Base-by-base conservation (phyloP, 345 rosid species). In the Trapa bicornis region DNA sequence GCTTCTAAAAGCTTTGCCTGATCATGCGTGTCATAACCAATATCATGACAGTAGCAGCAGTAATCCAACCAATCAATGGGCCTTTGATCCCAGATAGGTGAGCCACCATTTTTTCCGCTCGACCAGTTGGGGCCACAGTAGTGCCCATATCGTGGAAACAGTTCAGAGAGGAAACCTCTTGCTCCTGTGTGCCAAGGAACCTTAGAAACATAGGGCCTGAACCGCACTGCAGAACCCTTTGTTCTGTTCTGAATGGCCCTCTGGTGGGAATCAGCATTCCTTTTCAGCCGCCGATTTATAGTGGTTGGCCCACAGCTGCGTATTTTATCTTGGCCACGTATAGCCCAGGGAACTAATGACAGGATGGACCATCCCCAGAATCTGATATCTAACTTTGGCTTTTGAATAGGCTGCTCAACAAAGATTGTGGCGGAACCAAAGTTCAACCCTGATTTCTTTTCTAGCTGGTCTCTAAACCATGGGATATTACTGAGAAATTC, bases 81-180 rank as follows among this genome's bases (percentile, higher is more conserved):
- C 65, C 98, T 84, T 84, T 69, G 85, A 66, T 94, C 99, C 99
- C 99, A 94, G 35, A 94, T 39, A 56, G 57, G 79, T 11, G 97
- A 87, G 13, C 99, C 99, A 4, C 81, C 71, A 74, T 87, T 85
- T 76, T 94, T 94, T 65, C 97, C 99, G 67, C 99, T 94, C 0
- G 99, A 94, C 99, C 99, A 94, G 41, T 94, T 94, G 0, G 99
- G 99, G 32, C 97, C 99, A 76, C 99, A 94, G 66, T 94, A 94
- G 79, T 94, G 91, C 50, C 96, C 99, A 32, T 91, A 91, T 16
- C 97, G 78, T 17, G 99, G 99, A 70, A 94, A 94, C 67, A 94
- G 79, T 80, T 87, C 92, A 36, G 97, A 94, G 62, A 94, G 91
- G 74, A 86, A 76, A 37, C 91, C 97, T 69, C 99, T 86, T 3